Evolutionary conservation across 2,329 filamentous ascomycete genomes (phyloP), one percentile per base, ranked within the genome.

Genomic region (Lasiodiplodia sp.): DNA sequence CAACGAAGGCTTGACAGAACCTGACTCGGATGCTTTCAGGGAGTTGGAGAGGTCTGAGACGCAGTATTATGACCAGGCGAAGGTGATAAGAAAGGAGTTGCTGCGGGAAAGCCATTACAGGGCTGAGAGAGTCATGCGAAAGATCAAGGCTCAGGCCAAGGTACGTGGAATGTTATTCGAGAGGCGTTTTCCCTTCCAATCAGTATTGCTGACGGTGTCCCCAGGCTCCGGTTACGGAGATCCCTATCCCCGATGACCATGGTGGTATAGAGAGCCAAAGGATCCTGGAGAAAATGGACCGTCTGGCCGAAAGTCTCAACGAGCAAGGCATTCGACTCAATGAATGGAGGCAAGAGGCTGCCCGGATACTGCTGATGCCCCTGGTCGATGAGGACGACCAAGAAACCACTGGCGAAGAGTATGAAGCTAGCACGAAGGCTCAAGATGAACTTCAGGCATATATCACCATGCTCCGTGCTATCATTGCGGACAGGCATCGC

Each of bases 361-460:
- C 93, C 21, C 86, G 91, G 66, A 86, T 95, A 23, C 84, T 97
- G 11, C 81, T 92, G 12, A 86, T 89, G 70, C 89, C 92, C 0
- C 84, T 98, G 1, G 88, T 98, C 21, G 96, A 98, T 73, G 90
- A 96, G 75, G 93, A 97, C 51, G 81, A 82, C 18, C 83, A 83
- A n/a, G 93, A 97, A 69, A 87, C 89, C 2, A 95, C 93, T 12
- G 96, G 96, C 28, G 91, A 97, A 69, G 96, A 98, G 77, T 96
- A 97, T 71, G 92, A 93, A 72, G 88, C 92, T 38, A 97, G 95
- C 0, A 93, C 94, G 0, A 92, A 92, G 77, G 87, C 91, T 56
- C 95, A 98, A 79, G 95, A 97, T 70, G 90, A 96, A 76, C 57
- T 68, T 3, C 67, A 63, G 47, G 92, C 92, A 7, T 97, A 96